Evolutionary conservation across 176 grass and related monocot species (phyloP), one percentile per base, ranked within the genome.

Genomic region (Triticum aestivum): DNA sequence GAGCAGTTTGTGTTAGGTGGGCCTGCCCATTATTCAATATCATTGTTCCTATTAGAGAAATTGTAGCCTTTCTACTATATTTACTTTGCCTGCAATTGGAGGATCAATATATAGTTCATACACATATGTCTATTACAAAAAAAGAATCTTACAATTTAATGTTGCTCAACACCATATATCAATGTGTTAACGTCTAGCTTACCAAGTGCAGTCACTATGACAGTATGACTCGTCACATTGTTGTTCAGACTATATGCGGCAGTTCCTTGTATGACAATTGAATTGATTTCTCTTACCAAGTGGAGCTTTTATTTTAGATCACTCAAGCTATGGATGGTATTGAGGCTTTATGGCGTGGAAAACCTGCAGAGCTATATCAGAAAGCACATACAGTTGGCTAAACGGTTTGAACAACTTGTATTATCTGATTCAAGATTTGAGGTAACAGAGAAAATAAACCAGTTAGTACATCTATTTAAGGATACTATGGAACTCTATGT

Each of bases 301-400:
- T 69, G 30, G 66, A 73, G 27, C 52, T 79, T 73, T 77, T 82
- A 23, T 85, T 87, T 84, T 79, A 92, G 90, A 87, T 94, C 93
- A 49, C 80, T 94, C 42, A 94, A 94, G 85, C 69, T 94, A 78
- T 94, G 93, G 93, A 83, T 94, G 87, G 93, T 94, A 61, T 73
- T 94, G 87, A 94, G 90, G 82, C 87, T 94, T 70, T 92, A 94
- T 86, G 90, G 90, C 26, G 79, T 90, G 82, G 93, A 92, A 20
- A 92, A 90, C 52, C 85, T 94, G n/a, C 93, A 92, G 79, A 88
- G 61, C 63, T 88, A 94, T 87, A 94, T 94, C 34, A 86, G 87
- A 54, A 88, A 94, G 64, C 90, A 94, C 85, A 86, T 94, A 73
- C 78, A 64, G 62, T 76, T 92, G 51, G 93, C 93, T 69, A 65